Conservation (phyloP, 2,329 filamentous ascomycete species). For the Colletotrichum sp. region DNA sequence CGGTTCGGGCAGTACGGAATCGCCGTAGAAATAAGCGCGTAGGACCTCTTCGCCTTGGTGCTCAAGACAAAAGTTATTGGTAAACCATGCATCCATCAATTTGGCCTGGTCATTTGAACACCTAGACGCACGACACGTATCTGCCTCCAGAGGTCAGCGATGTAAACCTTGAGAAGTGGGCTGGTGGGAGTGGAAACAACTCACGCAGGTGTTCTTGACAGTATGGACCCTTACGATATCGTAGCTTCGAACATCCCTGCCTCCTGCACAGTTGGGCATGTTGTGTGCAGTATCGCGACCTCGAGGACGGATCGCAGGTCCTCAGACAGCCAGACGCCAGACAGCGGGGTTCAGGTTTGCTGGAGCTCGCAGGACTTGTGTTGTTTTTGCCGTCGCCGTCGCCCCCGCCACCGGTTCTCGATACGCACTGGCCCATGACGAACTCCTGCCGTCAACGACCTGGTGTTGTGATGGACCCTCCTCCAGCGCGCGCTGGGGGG, state of each 20-base stretch:
- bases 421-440: constrained; percentile 19
- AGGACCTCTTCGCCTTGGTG: constrained; percentile 2
- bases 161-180: neutral
- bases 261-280: constrained; percentile 9
- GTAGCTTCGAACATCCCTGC: constrained; percentile 9
- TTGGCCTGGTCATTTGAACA: constrained; percentile 17
- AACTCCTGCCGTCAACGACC: neutral
- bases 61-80: constrained; percentile 12
- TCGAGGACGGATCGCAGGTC: neutral
- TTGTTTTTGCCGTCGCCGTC: neutral
- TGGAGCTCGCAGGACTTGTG: neutral
- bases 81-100: constrained; percentile 9
- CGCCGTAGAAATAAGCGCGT: neutral
- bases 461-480: constrained; percentile 1
- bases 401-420: neutral
- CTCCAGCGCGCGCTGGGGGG: constrained; percentile 14
- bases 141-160: constrained; percentile 6
- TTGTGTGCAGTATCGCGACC: constrained; percentile 14
- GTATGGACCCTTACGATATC: constrained; percentile 13
- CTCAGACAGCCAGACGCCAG: constrained; percentile 9
- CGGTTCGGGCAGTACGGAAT: neutral
- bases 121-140: constrained; percentile 13
- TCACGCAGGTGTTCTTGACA: constrained; percentile 19
- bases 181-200: neutral
- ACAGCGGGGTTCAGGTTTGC: neutral